phyloP scores from a whole-genome alignment of 345 rosid species.

The Geranium brycei region DNA sequence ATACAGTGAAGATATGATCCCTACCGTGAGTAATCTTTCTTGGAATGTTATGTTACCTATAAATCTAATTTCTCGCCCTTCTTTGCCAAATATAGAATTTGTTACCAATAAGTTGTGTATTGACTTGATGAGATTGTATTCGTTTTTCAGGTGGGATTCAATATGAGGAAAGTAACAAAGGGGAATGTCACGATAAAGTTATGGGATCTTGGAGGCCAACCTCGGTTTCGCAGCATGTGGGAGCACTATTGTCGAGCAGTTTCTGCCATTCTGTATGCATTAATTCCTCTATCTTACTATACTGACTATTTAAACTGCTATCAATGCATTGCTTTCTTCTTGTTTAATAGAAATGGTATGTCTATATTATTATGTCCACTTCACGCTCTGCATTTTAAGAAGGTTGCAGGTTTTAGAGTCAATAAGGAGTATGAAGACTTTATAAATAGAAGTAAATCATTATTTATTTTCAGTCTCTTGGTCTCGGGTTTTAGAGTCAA shows the following conservation, averaged over 20 bases:
- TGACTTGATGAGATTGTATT: neutral
- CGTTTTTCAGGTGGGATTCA: conserved; percentile 65
- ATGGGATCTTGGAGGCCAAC: conserved; percentile 97
- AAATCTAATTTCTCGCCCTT: neutral
- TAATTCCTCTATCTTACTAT: neutral
- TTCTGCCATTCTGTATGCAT: conserved; percentile 70
- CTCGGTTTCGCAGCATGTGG: conserved; percentile 96
- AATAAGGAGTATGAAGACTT: too few relatives aligned
- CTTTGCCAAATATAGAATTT: neutral
- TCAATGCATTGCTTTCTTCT: too few relatives aligned
- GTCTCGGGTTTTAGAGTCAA: too few relatives aligned
- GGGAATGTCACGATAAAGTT: conserved; percentile 87
- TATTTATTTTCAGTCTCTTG: too few relatives aligned
- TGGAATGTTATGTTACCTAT: neutral
- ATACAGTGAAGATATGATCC: conserved; percentile 87
- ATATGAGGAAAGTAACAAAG: conserved; percentile 93
- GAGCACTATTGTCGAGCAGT: conserved; percentile 85
- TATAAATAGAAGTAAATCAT: too few relatives aligned
- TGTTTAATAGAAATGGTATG: too few relatives aligned
- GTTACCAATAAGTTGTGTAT: neutral
- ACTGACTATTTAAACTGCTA: too few relatives aligned
- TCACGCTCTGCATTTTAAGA: too few relatives aligned
- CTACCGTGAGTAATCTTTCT: conserved; percentile 38
- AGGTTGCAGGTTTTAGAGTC: too few relatives aligned
- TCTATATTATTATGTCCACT: too few relatives aligned